Evolutionary conservation across 2,329 filamentous ascomycete genomes (phyloP).

Genomic region (Cryphonectria naterciae): DNA sequence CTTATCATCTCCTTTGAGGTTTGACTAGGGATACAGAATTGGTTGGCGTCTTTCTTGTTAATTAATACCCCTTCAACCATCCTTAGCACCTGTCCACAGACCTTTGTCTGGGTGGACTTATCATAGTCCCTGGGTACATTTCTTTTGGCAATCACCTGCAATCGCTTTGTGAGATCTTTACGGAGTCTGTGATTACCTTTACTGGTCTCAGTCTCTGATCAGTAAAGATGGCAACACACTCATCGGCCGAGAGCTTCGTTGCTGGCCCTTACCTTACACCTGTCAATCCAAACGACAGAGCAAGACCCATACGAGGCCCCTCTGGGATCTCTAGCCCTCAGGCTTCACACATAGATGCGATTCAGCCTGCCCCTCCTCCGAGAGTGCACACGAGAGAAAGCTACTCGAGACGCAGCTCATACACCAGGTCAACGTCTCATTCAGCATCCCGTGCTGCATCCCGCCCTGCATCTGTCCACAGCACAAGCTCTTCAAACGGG

Average conservation of each 20-base stretch:
- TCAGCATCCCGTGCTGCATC: conserved; percentile 1
- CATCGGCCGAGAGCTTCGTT: background rate
- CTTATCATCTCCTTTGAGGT: background rate
- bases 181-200: background rate
- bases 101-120: background rate
- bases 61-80: background rate
- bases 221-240: background rate
- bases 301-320: background rate
- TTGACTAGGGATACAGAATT: background rate
- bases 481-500: conserved; percentile 21
- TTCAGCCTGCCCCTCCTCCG: conserved; percentile 10
- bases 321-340: background rate
- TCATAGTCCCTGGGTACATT: background rate
- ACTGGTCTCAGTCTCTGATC: background rate
- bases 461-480: conserved; percentile 24
- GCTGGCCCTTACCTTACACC: background rate
- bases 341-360: background rate
- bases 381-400: background rate
- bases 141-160: background rate
- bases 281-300: background rate
- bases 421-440: conserved; percentile 2
- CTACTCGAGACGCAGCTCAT: conserved; percentile 6
- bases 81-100: background rate
- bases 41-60: background rate
- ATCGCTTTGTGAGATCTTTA: background rate